Evolutionary conservation across 2,329 filamentous ascomycete genomes (phyloP), one percentile per base, ranked within the genome.

Genomic region (Hawksworthiomyces lignivorus): DNA sequence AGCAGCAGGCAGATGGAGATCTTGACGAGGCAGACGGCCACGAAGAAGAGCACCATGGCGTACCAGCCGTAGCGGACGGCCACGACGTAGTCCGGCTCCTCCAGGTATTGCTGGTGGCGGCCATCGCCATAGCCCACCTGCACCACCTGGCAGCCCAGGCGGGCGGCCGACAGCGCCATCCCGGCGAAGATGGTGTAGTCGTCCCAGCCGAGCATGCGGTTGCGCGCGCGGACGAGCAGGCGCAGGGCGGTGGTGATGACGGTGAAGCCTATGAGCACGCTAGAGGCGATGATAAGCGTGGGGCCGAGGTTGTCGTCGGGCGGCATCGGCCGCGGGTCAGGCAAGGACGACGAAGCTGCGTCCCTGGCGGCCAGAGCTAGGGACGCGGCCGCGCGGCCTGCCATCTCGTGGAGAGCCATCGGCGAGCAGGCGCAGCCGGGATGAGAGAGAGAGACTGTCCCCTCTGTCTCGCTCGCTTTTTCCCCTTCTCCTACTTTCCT

Each of bases 1-100:
- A 68, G 49, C 8, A 69, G 51, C 11, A 68, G 46, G 48, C 64
- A 57, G 37, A 68, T 67, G 4, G 63, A 67, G 21, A 61, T 54
- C 43, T 68, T 68, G 34, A 68, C 54, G 2, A 67, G 41, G 29
- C 59, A 62, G 26, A 67, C 58, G 30, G 56, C 58, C 10, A 54
- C 51, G 44, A 67, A 69, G 3, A 68, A 56, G 17, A 65, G 51
- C 12, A 67, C 53, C 50, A 67, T 63, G 4, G 59, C 62, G 33
- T 59, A 51, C 63, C 62, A 67, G 2, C 60, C 59, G 4, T 61
- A 53, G 51, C 61, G 60, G 46, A 61, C 64, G 44, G 41, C 36
- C 10, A 21, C n/a, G 19, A 20, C n/a, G 37, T 39, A 39, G 21
- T 33, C 37, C 9, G n/a, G 11, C 7, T 20, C 17, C 4, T 33